phyloP scores from a whole-genome alignment of 108 stramenopile species.

The Stephanodiscus triporus region DNA sequence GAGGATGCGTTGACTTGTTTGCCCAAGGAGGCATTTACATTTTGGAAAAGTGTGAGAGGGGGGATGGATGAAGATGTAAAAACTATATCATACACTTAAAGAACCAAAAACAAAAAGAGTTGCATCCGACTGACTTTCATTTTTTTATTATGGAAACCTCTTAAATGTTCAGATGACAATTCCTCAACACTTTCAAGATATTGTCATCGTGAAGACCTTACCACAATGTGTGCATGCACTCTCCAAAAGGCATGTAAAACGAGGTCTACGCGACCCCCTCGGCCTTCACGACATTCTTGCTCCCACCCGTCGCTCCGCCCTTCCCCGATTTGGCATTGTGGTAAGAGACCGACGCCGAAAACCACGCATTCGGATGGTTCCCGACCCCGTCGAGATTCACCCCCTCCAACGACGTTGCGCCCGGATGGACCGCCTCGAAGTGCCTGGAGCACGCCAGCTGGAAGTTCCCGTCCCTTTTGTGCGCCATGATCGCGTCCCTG shows the following conservation, averaged over 20 bases:
- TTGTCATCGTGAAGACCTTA: no score
- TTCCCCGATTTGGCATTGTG: slow-evolving; percentile 48
- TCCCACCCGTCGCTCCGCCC: background rate
- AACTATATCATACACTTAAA: no score
- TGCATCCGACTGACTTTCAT: no score
- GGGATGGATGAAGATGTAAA: no score
- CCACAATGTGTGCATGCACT: no score
- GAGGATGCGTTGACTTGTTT: slow-evolving; percentile 74
- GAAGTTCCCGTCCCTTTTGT: slow-evolving; percentile 81
- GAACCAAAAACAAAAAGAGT: background rate
- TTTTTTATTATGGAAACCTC: no score
- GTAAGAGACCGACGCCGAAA: slow-evolving; percentile 78
- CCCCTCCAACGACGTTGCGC: slow-evolving; percentile 41
- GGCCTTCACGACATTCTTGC: slow-evolving; percentile 14
- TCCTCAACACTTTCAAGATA: no score
- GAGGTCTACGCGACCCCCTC: no score
- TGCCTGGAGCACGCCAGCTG: slow-evolving; percentile 95
- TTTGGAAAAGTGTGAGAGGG: background rate
- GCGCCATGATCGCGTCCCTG: slow-evolving; percentile 73
- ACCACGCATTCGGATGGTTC: slow-evolving; percentile 98
- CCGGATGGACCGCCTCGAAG: slow-evolving; percentile 92
- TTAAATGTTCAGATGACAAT: no score
- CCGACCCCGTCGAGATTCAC: slow-evolving; percentile 86
- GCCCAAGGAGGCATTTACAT: slow-evolving; percentile 38
- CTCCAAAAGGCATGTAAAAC: no score